Percentiles rank a stretch among this genome's conserved stretches.
Evolutionary conservation across 2,329 filamentous ascomycete species (phyloP).

Genomic region (Paraconiothyrium brasiliense): DNA sequence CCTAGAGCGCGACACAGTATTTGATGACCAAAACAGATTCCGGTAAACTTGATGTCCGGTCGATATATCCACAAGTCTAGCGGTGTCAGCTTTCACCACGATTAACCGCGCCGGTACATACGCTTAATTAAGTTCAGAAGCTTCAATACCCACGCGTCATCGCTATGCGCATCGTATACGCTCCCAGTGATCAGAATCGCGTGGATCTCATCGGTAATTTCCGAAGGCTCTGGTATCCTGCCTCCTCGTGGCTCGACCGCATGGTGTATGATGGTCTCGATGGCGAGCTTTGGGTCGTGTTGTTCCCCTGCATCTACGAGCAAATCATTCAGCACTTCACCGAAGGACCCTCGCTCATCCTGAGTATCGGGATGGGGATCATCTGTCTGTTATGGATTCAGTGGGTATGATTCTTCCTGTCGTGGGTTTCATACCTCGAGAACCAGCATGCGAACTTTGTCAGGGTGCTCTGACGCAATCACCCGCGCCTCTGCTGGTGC

Average conservation of each 20-base stretch:
- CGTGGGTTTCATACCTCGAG: slow-evolving; percentile 53
- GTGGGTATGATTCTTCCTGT: not conserved
- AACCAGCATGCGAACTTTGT: slow-evolving; percentile 60
- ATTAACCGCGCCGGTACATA: slow-evolving; percentile 28
- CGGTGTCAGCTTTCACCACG: slow-evolving; percentile 14
- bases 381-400: slow-evolving; percentile 54
- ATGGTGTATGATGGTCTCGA: slow-evolving; percentile 65
- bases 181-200: slow-evolving; percentile 59
- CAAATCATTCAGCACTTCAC: slow-evolving; percentile 62
- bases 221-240: slow-evolving; percentile 57
- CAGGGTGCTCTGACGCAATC: slow-evolving; percentile 34
- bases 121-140: slow-evolving; percentile 57
- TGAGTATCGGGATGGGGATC: slow-evolving; percentile 63
- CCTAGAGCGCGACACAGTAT: slow-evolving; percentile 57
- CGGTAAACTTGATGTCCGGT: slow-evolving; percentile 61
- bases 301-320: slow-evolving; percentile 61
- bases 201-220: slow-evolving; percentile 57
- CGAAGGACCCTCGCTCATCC: slow-evolving; percentile 62
- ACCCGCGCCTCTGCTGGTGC: slow-evolving; percentile 34
- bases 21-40: slow-evolving; percentile 61
- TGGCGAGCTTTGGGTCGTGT: slow-evolving; percentile 63
- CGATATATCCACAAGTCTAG: slow-evolving; percentile 61
- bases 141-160: slow-evolving; percentile 56
- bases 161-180: slow-evolving; percentile 58
- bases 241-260: slow-evolving; percentile 56